Conservation (phyloP, 176 grass and related monocot species). For the Zea luxurians region DNA sequence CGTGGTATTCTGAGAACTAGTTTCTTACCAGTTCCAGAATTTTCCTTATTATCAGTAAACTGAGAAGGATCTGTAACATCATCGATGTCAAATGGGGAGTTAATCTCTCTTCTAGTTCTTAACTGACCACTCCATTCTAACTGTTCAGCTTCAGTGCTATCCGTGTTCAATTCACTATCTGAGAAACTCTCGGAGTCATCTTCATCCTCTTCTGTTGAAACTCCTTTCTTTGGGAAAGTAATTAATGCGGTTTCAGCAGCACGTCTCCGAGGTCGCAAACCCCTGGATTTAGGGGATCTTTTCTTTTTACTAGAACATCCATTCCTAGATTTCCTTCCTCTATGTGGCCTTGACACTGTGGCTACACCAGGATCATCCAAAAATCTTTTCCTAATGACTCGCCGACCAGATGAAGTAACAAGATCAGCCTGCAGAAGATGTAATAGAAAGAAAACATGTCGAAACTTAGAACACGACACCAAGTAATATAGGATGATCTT, state of each 20-base stretch:
- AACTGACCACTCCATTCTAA: constrained; percentile 43
- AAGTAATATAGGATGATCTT: constrained; percentile 16
- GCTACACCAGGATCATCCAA: constrained; percentile 60
- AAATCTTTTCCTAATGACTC: constrained; percentile 81
- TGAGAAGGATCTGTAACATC: constrained; percentile 57
- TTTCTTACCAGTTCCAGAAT: constrained; percentile 54
- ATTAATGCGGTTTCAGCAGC: constrained; percentile 79
- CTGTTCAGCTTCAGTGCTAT: constrained; percentile 57
- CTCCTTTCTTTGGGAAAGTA: constrained; percentile 84
- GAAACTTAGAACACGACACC: constrained; percentile 17
- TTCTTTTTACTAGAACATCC: constrained; percentile 57
- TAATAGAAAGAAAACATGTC: constrained; percentile 26
- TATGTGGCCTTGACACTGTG: constrained; percentile 57
- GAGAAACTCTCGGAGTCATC: constrained; percentile 58
- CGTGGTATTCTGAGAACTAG: constrained; percentile 76
- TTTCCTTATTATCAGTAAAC: constrained; percentile 36
- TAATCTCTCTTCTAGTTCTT: constrained; percentile 54
- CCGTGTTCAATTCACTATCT: constrained; percentile 50
- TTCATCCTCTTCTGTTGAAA: constrained; percentile 72
- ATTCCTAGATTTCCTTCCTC: constrained; percentile 56
- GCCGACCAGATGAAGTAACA: constrained; percentile 90
- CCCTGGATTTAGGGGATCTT: constrained; percentile 68
- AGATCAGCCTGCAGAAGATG: constrained; percentile 59
- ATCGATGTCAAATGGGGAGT: constrained; percentile 50
- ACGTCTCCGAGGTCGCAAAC: constrained; percentile 74